These are phyloP conservation scores for Microbotryum violaceum DNA, from an alignment of 1,284 basidiomycete species.

Conservation along the genomic window DNA sequence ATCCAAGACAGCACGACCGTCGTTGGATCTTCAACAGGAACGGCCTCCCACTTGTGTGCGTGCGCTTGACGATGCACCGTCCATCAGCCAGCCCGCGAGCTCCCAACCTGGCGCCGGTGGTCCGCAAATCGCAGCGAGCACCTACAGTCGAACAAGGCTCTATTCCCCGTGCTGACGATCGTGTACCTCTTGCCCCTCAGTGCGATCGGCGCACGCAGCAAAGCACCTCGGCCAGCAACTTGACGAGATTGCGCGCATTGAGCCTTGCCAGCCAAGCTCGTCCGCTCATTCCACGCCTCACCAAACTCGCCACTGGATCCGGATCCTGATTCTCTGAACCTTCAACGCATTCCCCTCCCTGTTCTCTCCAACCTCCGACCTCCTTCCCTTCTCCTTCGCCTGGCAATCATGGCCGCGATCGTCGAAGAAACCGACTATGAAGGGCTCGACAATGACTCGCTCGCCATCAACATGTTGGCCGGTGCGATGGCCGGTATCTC, in stretches of 20 bases:
- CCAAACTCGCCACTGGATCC: too few species aligned
- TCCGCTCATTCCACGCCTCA: background rate
- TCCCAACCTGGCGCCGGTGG: too few species aligned
- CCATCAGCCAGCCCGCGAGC: too few species aligned
- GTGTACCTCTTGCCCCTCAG: background rate
- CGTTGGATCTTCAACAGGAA: too few species aligned
- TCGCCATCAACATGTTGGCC: slow-evolving; percentile 85
- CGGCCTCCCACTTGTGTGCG: too few species aligned
- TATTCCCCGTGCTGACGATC: background rate
- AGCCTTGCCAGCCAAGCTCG: background rate
- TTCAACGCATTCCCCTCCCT: background rate
- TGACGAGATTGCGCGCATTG: background rate
- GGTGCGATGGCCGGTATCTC: slow-evolving; percentile 96
- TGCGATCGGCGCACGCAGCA: too few species aligned
- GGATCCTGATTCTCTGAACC: background rate
- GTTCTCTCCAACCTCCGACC: background rate
- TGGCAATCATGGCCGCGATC: background rate
- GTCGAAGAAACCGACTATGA: slow-evolving; percentile 31
- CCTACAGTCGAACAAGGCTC: background rate
- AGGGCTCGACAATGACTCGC: slow-evolving; percentile 28
- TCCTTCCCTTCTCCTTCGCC: background rate
- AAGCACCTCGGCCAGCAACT: background rate
- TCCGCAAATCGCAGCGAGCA: too few species aligned
- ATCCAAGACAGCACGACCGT: too few species aligned
- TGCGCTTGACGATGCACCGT: too few species aligned